Base-by-base conservation (phyloP, 805 yeast species). In the Lachancea quebecensis region DNA sequence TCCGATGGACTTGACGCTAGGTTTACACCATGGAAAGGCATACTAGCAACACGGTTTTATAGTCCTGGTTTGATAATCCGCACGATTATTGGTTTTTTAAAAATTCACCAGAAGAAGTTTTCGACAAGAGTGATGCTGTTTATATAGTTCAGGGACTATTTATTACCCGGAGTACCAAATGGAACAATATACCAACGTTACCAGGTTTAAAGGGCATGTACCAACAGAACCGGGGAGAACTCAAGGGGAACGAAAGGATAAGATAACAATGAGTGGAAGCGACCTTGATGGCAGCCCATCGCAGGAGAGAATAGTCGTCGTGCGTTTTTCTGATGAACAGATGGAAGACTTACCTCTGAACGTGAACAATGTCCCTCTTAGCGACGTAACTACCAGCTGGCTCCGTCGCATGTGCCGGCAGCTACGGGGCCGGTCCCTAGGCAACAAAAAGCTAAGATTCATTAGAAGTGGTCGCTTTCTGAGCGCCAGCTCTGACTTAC, bases 1-100 rank as follows among this genome's bases (percentile, higher is more conserved):
- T 72, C 85, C 84, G 71, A 70, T 64, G 75, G 77, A 78, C 84
- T 73, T 74, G 85, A 79, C 85, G 79, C 84, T 73, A 75, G 61
- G 62, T 58, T 63, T 62, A 57, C 68, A 66, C 67, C 65, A 58
- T 64, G 50, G 50, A 50, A 48, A 55, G 59, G 61, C 42, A 57
- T 54, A 57, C 66, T 77, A 77, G 83, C 85, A 80, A 80, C 86
- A 80, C 86, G 86, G 81, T 67, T 66, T 66, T 73, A 72, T 59
- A 75, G 81, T 77, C 80, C 78, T 75, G 81, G 85, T 76, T 78
- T 74, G 31, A 42, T 42, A 42, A 42, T 77, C 82, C 85, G 82
- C 85, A 81, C 85, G 77, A 65, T 65, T 35, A 38, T 27, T 43
- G 38, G 39, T 30, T 25, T 28, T 38, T 12, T 41, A 44, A 35